A percentile compares a stretch with the other conserved stretches of the same genome.
phyloP scores from a whole-genome alignment of 768 basidiomycete species.

The Phaeolepiota aurea region DNA sequence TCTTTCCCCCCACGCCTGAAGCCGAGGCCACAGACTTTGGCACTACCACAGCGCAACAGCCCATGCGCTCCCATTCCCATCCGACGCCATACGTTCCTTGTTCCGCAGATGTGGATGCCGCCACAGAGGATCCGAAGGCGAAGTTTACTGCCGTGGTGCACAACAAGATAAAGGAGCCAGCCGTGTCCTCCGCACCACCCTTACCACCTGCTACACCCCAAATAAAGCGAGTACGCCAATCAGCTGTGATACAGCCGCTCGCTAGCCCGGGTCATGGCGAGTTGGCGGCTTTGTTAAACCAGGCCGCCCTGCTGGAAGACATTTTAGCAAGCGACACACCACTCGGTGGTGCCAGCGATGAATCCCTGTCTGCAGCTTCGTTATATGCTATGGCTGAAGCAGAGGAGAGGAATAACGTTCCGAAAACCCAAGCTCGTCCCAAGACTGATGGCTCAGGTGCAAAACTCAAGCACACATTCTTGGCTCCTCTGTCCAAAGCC shows the following conservation, averaged over 20 bases:
- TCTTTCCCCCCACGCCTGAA: conserved; percentile 30
- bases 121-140: conserved; percentile 9
- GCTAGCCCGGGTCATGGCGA: conserved; percentile 44
- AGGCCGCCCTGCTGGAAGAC: conserved; percentile 51
- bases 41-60: conserved; percentile 13
- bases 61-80: conserved; percentile 16
- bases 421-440: conserved; percentile 7
- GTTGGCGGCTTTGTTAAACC: conserved; percentile 43
- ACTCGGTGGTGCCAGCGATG: conserved; percentile 22
- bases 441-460: conserved; percentile 17
- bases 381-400: conserved; percentile 7
- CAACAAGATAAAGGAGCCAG: conserved; percentile 37
- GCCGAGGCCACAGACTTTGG: conserved; percentile 16
- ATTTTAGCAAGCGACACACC: conserved; percentile 41
- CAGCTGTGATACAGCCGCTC: conserved; percentile 24
- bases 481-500: conserved; percentile 21
- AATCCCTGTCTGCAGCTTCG: conserved; percentile 2
- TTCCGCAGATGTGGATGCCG: background rate
- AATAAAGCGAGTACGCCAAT: conserved; percentile 18
- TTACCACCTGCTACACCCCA: conserved; percentile 21
- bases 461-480: conserved; percentile 24
- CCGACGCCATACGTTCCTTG: conserved; percentile 7
- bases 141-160: conserved; percentile 54
- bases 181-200: conserved; percentile 9
- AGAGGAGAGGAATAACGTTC: conserved; percentile 8